Evolutionary conservation across 805 yeast genomes (phyloP), one percentile per base, ranked within the genome.

Genomic region (Wickerhamiella alocasiicola): DNA sequence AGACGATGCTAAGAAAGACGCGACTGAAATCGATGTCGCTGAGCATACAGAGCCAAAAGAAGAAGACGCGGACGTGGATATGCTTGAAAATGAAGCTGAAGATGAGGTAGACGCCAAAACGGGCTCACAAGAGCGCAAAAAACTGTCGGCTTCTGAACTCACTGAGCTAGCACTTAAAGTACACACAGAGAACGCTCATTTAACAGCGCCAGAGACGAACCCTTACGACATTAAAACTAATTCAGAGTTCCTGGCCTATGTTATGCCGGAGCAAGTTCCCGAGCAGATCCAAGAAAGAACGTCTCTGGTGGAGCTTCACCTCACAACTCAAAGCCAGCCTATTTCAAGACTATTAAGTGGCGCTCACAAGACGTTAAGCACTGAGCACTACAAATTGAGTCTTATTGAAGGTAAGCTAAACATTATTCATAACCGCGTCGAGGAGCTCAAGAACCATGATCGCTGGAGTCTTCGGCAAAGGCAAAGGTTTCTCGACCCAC

Each of bases 401-500:
- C 63, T 87, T 25, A 71, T 83, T 11, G 98, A 91, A 55, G 95
- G 95, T 3, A 81, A 87, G 55, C 76, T 88, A 2, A 82, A 94
- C 0, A 95, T 85, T 9, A 75, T 84, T 15, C 81, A 84, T 51
- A 80, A 93, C 2, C 68, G 97, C 46, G 87, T 91, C 35, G 97
- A 88, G 54, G 97, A 88, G 56, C 66, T 91, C 47, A 83, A 84
- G 56, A 67, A 94, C 35, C 78, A 79, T 44, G 81, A 82, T 2
- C 76, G 81, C 51, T 91, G 98, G 97, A 78, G 94, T 17, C 64
- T 91, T 40, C 68, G 94, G 40, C 98, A 91, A 56, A 94, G 94
- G 0, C 65, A 70, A 39, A 69, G 72, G 47, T 78, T 68, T 52
- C 54, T 67, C 9, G 94, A 83, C 48, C 95, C 97, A 0, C 71